Base-by-base conservation (phyloP, 2,329 filamentous ascomycete species). In the Coniella vitis region DNA sequence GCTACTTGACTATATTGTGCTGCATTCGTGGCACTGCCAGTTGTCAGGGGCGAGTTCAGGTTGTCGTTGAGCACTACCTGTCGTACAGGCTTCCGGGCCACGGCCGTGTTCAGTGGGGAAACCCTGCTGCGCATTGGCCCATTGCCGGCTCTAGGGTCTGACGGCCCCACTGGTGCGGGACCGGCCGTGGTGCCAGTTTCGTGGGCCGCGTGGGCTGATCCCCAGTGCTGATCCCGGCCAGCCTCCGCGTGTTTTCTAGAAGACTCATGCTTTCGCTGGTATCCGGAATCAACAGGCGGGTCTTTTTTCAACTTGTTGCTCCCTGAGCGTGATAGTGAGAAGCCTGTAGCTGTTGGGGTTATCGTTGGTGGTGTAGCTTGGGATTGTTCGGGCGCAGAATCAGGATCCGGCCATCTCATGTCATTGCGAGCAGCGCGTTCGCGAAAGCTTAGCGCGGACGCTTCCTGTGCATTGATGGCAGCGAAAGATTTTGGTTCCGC, bases 221-320 rank as follows among this genome's bases (percentile, higher is more conserved):
- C 51, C 19, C 20, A 25, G 22, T 45, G 48, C 20, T 44, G 36
- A 20, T 21, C 35, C n/a, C 35, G 19, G 16, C 25, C 29, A 16
- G 29, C 10, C 3, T 32, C 36, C 4, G 8, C 20, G 17, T 62
- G 61, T 49, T 58, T 65, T 29, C 65, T 66, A 47, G 74, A 73
- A 3, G 68, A 66, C 25, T 73, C 71, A n/a, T 59, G 61, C 32
- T 71, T 67, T 20, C 62, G 61, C 43, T 62, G 64, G 55, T 70
- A 68, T 69, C 70, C 72, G 2, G 69, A 63, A 42, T 81, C 76
- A n/a, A 63, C 67, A 2, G 78, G 76, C 1, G 75, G 78, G 2
- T 78, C 72, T 53, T 82, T 83, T 58, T 69, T 74, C 32, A 81
- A 64, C 58, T 78, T 82, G 55, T 80, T 79, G 57, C 77, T 82